phyloP scores from a whole-genome alignment of 495 filamentous ascomycete genomes.

The Penicillium arizonense region DNA sequence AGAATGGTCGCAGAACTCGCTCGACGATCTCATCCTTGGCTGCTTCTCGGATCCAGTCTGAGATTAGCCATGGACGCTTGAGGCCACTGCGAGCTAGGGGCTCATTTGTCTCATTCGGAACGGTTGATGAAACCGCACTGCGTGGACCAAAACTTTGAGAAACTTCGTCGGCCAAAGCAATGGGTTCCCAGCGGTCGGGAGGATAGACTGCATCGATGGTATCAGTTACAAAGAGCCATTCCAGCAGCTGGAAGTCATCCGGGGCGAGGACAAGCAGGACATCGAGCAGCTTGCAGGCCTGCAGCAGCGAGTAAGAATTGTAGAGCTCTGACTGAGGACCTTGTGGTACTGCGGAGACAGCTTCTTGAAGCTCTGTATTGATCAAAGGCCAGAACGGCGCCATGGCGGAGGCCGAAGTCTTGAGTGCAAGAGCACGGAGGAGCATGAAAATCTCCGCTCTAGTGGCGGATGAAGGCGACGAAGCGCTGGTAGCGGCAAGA shows the following conservation, averaged over 20 bases:
- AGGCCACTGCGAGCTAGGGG: conserved; percentile 22
- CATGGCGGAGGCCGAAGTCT: conserved; percentile 72
- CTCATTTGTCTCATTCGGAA: conserved; percentile 33
- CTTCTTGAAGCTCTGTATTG: conserved; percentile 81
- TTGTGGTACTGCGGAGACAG: conserved; percentile 72
- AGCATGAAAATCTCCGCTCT: conserved; percentile 89
- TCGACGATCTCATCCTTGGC: conserved; percentile 70
- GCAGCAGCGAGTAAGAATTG: conserved; percentile 70
- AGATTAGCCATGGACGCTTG: conserved; percentile 42
- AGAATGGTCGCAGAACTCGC: conserved; percentile 81
- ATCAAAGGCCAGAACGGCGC: conserved; percentile 86
- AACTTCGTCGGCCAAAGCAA: conserved; percentile 82
- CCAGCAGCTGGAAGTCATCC: conserved; percentile 92
- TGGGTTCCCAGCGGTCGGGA: conserved; percentile 65
- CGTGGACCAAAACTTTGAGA: conserved; percentile 69
- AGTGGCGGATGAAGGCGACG: conserved; percentile 87
- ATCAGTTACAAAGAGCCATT: conserved; percentile 97
- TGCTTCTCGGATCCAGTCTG: conserved; percentile 43
- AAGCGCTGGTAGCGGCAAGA: conserved; percentile 78
- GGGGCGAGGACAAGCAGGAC: conserved; percentile 78
- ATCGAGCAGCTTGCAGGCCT: conserved; percentile 91
- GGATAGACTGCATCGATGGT: conserved; percentile 95
- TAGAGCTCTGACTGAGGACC: conserved; percentile 73
- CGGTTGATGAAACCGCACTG: conserved; percentile 34
- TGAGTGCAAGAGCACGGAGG: conserved; percentile 74